These are phyloP conservation scores for Osmozyma mogii DNA, from an alignment of 805 yeast species.

Conservation along the genomic window DNA sequence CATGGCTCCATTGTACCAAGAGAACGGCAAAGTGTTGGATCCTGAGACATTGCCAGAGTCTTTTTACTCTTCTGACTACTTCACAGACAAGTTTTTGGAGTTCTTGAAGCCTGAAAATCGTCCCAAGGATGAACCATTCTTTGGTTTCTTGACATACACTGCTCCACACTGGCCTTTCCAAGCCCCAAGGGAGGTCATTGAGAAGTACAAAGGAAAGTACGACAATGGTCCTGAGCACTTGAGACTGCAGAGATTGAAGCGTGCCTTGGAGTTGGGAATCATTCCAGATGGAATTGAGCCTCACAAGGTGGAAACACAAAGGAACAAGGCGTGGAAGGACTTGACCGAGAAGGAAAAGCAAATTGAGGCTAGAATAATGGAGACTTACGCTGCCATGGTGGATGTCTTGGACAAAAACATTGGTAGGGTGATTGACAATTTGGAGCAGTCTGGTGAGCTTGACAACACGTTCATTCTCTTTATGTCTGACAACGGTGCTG, in stretches of 20 bases:
- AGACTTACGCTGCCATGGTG: slow-evolving; percentile 59
- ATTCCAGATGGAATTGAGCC: slow-evolving; percentile 37
- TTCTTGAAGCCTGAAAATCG: slow-evolving; percentile 18
- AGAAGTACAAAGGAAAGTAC: slow-evolving; percentile 40
- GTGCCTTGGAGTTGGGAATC: slow-evolving; percentile 39
- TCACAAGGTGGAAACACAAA: slow-evolving; percentile 35
- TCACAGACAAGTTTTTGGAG: slow-evolving; percentile 37
- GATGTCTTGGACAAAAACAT: slow-evolving; percentile 44
- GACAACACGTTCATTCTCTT: slow-evolving; percentile 52
- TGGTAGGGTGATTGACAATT: slow-evolving; percentile 38
- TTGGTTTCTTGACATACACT: slow-evolving; percentile 47
- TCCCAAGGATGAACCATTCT: slow-evolving; percentile 40
- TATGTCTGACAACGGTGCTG: slow-evolving; percentile 62
- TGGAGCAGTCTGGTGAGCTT: slow-evolving; percentile 35
- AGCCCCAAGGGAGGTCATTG: slow-evolving; percentile 43
- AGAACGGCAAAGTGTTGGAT: slow-evolving; percentile 29
- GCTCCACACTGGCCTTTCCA: slow-evolving; percentile 67
- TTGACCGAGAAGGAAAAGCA: slow-evolving; percentile 28
- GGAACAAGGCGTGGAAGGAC: slow-evolving; percentile 37
- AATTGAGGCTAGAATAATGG: slow-evolving; percentile 40
- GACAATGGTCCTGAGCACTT: slow-evolving; percentile 42
- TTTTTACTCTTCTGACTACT: slow-evolving; percentile 38
- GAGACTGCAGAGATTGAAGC: slow-evolving; percentile 29
- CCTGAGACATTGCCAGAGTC: slow-evolving; percentile 37
- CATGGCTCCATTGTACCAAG: slow-evolving; percentile 32